Evolutionary conservation across 495 filamentous ascomycete genomes (phyloP).

Genomic region (Hapsidospora chrysogenum): DNA sequence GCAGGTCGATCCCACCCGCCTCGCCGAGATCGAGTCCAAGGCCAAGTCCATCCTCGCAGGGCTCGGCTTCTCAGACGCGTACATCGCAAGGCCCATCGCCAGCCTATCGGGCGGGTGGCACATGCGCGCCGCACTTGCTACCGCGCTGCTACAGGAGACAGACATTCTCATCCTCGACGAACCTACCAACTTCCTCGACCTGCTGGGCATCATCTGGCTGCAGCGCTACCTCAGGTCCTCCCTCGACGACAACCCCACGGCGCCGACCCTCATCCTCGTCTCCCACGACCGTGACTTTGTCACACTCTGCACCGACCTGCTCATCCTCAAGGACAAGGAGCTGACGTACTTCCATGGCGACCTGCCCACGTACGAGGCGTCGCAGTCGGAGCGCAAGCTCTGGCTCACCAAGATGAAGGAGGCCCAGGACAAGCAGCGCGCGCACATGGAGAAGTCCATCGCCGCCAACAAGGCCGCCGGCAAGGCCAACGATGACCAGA

Average conservation of each 20-base stretch:
- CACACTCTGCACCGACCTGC: slow-evolving; percentile 55
- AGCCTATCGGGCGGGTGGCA: slow-evolving; percentile 66
- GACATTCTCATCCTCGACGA: slow-evolving; percentile 77
- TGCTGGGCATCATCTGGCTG: slow-evolving; percentile 71
- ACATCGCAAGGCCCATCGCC: slow-evolving; percentile 35
- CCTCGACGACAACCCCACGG: slow-evolving; percentile 18
- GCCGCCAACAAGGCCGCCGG: slow-evolving; percentile 49
- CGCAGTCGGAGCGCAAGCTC: slow-evolving; percentile 45
- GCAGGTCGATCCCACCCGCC: slow-evolving; percentile 32
- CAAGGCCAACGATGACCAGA: slow-evolving; percentile 58
- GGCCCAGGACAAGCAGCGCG: slow-evolving; percentile 56
- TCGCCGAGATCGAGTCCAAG: slow-evolving; percentile 36
- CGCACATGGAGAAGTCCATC: slow-evolving; percentile 63
- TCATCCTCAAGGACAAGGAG: slow-evolving; percentile 51
- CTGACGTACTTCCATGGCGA: slow-evolving; percentile 56
- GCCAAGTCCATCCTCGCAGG: slow-evolving; percentile 48
- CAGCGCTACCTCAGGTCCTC: slow-evolving; percentile 48
- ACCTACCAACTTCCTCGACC: slow-evolving; percentile 72
- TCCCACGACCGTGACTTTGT: slow-evolving; percentile 69
- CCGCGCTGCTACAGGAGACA: slow-evolving; percentile 47
- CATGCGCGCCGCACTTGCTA: slow-evolving; percentile 55
- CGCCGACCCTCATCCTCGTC: slow-evolving; percentile 49
- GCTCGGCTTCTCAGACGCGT: slow-evolving; percentile 52
- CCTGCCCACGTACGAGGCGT: slow-evolving; percentile 47
- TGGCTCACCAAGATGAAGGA: slow-evolving; percentile 61